Percentiles rank a stretch among this genome's conserved stretches.
Conservation (phyloP, 2,329 filamentous ascomycete genomes). For the Sarocladium kiliense region DNA sequence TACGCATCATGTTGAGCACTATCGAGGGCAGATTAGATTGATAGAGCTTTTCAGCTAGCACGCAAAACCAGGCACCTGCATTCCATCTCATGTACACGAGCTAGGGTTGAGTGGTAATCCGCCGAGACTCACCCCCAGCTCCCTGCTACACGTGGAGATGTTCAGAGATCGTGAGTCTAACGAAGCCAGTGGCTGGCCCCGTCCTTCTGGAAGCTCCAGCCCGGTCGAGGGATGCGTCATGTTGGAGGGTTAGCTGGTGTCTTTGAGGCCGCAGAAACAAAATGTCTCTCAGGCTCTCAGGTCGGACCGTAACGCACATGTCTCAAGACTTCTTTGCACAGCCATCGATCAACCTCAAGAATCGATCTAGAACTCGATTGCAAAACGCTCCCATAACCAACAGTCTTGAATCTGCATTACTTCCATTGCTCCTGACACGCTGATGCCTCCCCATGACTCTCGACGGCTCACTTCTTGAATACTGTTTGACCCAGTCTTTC, state of each 20-base stretch:
- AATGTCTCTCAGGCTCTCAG: constrained; percentile 4
- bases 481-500: constrained; percentile 66
- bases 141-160: neutral
- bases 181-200: neutral
- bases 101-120: neutral
- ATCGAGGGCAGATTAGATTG: no score
- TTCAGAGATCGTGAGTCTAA: neutral
- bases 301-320: neutral
- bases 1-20: no score
- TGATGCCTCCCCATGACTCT: no score
- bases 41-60: no score
- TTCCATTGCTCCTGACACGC: no score
- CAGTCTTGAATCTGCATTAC: no score
- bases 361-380: neutral
- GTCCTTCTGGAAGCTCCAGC: constrained; percentile 5
- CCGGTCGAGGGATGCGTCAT: neutral
- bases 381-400: neutral
- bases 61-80: neutral
- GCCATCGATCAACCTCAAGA: neutral
- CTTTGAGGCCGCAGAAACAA: neutral
- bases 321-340: neutral
- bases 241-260: neutral
- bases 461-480: constrained; percentile 37
- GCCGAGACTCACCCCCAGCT: neutral
- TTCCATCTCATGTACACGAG: neutral